Evolutionary conservation across 2,329 filamentous ascomycete genomes (phyloP).

Genomic region (Sclerotinia sclerotiorum): DNA sequence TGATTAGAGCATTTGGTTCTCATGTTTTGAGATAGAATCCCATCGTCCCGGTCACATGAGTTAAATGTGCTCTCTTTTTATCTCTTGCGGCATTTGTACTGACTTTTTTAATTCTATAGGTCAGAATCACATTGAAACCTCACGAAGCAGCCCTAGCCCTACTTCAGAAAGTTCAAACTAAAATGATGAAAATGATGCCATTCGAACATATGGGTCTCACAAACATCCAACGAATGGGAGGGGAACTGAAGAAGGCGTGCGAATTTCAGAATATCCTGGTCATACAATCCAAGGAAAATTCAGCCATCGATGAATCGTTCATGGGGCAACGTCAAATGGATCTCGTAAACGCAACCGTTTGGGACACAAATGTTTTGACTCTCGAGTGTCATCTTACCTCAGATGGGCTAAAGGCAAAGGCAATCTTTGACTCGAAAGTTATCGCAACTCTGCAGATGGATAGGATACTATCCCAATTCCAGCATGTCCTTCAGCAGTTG

Average conservation of each 20-base stretch:
- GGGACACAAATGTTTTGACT: conserved; percentile 14
- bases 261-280: conserved; percentile 33
- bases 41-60: neutral
- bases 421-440: conserved; percentile 12
- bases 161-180: conserved; percentile 10
- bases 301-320: neutral
- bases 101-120: neutral
- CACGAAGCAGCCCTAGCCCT: neutral
- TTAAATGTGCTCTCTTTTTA: neutral
- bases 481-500: conserved; percentile 4
- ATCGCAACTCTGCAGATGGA: conserved; percentile 6
- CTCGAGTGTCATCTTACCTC: conserved; percentile 2
- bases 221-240: conserved; percentile 29
- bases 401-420: conserved; percentile 8
- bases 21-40: neutral
- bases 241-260: conserved; percentile 26
- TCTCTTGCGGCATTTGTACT: neutral
- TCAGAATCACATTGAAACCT: conserved; percentile 1
- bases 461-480: conserved; percentile 10
- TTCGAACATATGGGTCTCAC: conserved; percentile 48
- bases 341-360: conserved; percentile 3
- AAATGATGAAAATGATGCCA: conserved; percentile 42
- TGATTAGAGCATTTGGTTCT: neutral
- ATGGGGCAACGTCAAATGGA: neutral
- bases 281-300: conserved; percentile 27